Conservation (phyloP, 2,329 filamentous ascomycete species). For the Cercospora zeina region DNA sequence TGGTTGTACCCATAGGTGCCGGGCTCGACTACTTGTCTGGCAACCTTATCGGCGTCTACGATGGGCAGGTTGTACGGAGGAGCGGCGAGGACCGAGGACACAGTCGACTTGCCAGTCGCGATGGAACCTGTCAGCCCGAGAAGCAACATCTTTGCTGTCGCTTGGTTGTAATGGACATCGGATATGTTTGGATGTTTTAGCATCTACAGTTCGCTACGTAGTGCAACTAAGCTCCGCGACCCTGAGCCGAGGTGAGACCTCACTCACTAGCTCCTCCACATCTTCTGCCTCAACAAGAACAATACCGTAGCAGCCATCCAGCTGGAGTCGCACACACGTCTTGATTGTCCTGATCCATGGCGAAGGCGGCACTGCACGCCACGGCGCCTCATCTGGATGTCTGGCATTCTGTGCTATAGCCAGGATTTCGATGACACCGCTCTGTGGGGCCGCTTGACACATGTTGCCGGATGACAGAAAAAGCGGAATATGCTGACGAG, state of each 20-base stretch:
- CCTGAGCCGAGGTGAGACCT: not conserved
- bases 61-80: conserved; percentile 84
- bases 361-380: not conserved
- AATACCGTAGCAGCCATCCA: not conserved
- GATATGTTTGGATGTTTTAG: not conserved
- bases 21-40: conserved; percentile 90
- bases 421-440: not conserved
- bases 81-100: conserved; percentile 76
- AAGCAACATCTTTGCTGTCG: conserved; percentile 70
- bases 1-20: conserved; percentile 79
- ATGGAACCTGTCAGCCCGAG: conserved; percentile 96
- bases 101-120: conserved; percentile 96
- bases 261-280: not conserved
- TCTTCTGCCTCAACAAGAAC: not conserved
- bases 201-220: not conserved
- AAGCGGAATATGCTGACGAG: too few relatives aligned
- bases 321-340: not conserved
- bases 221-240: not conserved
- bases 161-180: not conserved
- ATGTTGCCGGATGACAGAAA: not conserved
- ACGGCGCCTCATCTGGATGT: not conserved
- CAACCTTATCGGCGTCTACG: conserved; percentile 90
- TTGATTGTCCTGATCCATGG: not conserved
- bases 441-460: conserved; percentile 1
- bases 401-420: not conserved